Percentiles rank a stretch among this genome's conserved stretches.
Evolutionary conservation across 805 yeast species (phyloP).

Genomic region (Cyberlindnera mrakii): DNA sequence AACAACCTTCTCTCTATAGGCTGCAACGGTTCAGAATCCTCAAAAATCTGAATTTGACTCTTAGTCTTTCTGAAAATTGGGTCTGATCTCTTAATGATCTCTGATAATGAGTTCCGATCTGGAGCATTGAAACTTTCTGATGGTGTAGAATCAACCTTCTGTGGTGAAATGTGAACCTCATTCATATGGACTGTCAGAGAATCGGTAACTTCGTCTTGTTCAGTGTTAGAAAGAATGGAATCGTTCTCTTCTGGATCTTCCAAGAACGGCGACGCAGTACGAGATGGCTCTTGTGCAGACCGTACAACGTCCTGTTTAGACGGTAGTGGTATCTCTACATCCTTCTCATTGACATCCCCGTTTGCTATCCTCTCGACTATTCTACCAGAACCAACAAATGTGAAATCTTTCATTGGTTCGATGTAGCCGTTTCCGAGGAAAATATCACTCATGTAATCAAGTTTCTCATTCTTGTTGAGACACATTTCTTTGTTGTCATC

Average conservation of each 20-base stretch:
- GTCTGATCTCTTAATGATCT: constrained; percentile 17
- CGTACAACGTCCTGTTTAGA: neutral
- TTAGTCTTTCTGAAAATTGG: constrained; percentile 19
- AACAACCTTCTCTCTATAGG: constrained; percentile 11
- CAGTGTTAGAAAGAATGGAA: constrained; percentile 6
- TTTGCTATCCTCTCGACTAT: neutral
- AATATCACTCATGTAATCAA: constrained; percentile 20
- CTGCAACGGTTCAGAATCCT: constrained; percentile 11
- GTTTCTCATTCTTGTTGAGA: constrained; percentile 6
- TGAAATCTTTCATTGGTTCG: constrained; percentile 4
- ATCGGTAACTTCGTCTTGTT: constrained; percentile 16
- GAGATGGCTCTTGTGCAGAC: too few species aligned
- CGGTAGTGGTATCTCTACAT: constrained; percentile 6
- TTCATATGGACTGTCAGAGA: constrained; percentile 17
- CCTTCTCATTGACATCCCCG: constrained; percentile 1
- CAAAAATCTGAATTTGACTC: constrained; percentile 19
- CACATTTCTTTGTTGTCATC: constrained; percentile 8
- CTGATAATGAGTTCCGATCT: constrained; percentile 14
- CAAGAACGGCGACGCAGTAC: constrained; percentile 17
- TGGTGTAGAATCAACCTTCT: constrained; percentile 6
- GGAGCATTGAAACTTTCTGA: constrained; percentile 2
- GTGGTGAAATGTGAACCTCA: constrained; percentile 22
- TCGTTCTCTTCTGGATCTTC: constrained; percentile 14
- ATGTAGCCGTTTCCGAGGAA: constrained; percentile 5
- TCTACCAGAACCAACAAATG: constrained; percentile 7